These are phyloP conservation scores for Dioscorea dumetorum DNA, from an alignment of 106 monocot species.

Conservation along the genomic window DNA sequence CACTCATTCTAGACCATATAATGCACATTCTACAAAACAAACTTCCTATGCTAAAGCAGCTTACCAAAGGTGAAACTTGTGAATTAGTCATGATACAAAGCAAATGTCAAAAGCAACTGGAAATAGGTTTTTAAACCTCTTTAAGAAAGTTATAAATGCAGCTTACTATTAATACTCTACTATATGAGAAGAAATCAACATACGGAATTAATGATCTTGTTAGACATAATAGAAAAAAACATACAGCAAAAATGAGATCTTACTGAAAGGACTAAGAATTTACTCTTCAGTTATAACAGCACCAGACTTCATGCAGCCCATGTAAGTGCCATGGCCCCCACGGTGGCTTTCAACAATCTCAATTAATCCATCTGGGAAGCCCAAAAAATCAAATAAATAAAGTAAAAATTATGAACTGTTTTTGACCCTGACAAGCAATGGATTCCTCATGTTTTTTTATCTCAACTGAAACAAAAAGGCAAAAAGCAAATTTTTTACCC, in stretches of 20 bases:
- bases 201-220: neutral
- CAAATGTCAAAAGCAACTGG: too few relatives aligned
- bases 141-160: too few relatives aligned
- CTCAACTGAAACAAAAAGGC: neutral
- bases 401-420: neutral
- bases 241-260: neutral
- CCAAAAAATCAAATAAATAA: neutral
- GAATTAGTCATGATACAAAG: too few relatives aligned
- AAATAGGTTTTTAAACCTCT: too few relatives aligned
- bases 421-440: neutral
- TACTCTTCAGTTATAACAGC: conserved; percentile 81
- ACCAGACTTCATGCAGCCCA: conserved; percentile 99
- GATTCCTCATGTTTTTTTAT: neutral
- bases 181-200: conserved; percentile 3
- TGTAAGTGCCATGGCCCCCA: conserved; percentile 55
- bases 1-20: too few relatives aligned
- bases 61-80: too few relatives aligned
- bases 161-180: too few relatives aligned
- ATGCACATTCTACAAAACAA: too few relatives aligned
- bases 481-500: conserved; percentile 28
- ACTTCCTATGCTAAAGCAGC: too few relatives aligned
- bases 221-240: neutral
- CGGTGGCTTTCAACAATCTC: conserved; percentile 82
- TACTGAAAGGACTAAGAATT: conserved; percentile 19
- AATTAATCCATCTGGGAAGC: conserved; percentile 59